phyloP scores from a whole-genome alignment of 2,329 filamentous ascomycete species.

The Trichoderma arundinaceum region DNA sequence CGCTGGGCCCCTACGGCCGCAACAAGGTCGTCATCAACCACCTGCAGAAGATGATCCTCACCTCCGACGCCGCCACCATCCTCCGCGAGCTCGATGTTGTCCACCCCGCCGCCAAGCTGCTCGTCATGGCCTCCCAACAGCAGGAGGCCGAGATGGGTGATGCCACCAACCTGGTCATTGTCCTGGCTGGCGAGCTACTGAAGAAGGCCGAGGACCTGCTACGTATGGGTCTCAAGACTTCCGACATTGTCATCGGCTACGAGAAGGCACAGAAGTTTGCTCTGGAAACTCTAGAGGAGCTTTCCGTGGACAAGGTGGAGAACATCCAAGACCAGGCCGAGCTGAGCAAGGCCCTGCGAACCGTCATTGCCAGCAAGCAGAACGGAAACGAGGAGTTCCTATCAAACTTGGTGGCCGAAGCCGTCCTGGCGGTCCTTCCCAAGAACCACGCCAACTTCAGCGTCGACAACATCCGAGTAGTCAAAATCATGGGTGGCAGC shows the following conservation, averaged over 20 bases:
- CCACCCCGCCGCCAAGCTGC: constrained; percentile 93
- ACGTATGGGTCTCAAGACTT: constrained; percentile 97
- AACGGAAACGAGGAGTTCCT: constrained; percentile 90
- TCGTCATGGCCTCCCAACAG: constrained; percentile 99
- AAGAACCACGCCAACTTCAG: constrained; percentile 98
- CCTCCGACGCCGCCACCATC: constrained; percentile 96
- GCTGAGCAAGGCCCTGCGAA: constrained; percentile 92
- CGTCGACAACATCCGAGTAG: constrained; percentile 97
- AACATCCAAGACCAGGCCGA: constrained; percentile 81
- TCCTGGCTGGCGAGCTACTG: constrained; percentile 91
- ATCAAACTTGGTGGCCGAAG: constrained; percentile 84
- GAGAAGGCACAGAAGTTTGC: constrained; percentile 93
- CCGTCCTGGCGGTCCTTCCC: constrained; percentile 83
- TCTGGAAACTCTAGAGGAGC: constrained; percentile 81
- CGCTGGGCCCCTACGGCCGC: constrained; percentile 93
- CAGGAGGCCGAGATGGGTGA: constrained; percentile 99
- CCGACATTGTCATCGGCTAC: constrained; percentile 94
- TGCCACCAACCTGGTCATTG: constrained; percentile 95
- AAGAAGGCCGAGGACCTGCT: constrained; percentile 97
- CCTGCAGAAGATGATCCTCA: constrained; percentile 98
- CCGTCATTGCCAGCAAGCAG: constrained; percentile 96
- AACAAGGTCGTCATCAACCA: constrained; percentile 99
- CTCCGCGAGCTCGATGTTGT: constrained; percentile 97
- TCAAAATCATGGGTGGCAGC: constrained; percentile 99
- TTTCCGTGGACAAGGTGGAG: constrained; percentile 88